These are phyloP conservation scores for Penicillium decumbens DNA, from an alignment of 2,329 filamentous ascomycete species.

Conservation along the genomic window DNA sequence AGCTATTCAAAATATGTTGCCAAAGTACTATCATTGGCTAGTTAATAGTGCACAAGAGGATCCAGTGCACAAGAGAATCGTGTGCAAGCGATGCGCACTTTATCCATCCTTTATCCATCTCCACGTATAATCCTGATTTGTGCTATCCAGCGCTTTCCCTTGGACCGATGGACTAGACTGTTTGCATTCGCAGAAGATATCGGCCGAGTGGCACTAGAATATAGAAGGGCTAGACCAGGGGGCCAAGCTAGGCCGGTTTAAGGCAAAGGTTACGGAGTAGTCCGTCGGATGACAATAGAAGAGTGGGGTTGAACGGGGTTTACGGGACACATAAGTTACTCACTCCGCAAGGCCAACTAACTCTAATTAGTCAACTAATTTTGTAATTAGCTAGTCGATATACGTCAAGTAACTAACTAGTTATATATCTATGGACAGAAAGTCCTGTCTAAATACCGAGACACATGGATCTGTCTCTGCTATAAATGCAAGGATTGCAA, in stretches of 20 bases:
- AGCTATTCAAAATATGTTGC: neutral
- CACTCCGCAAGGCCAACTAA: neutral
- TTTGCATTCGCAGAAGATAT: neutral
- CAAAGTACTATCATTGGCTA: neutral
- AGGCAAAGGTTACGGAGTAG: neutral
- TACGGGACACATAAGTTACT: neutral
- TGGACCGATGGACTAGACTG: neutral
- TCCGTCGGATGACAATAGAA: neutral
- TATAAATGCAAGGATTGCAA: too few relatives aligned
- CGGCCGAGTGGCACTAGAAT: neutral
- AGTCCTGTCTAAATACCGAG: neutral
- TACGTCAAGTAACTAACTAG: neutral
- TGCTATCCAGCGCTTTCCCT: neutral
- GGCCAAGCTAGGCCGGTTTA: neutral
- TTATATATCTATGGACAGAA: neutral
- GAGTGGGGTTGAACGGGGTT: neutral
- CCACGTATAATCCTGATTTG: neutral
- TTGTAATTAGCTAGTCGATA: too few relatives aligned
- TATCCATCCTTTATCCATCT: neutral
- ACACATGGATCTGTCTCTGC: too few relatives aligned
- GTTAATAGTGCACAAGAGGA: neutral
- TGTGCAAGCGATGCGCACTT: neutral
- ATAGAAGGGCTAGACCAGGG: neutral
- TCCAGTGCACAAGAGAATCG: neutral
- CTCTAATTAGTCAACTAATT: neutral